Percentiles rank a stretch among this genome's conserved stretches.
These are phyloP conservation scores for Tulasnella sp. DNA, from an alignment of 768 basidiomycete species.

Conservation along the genomic window DNA sequence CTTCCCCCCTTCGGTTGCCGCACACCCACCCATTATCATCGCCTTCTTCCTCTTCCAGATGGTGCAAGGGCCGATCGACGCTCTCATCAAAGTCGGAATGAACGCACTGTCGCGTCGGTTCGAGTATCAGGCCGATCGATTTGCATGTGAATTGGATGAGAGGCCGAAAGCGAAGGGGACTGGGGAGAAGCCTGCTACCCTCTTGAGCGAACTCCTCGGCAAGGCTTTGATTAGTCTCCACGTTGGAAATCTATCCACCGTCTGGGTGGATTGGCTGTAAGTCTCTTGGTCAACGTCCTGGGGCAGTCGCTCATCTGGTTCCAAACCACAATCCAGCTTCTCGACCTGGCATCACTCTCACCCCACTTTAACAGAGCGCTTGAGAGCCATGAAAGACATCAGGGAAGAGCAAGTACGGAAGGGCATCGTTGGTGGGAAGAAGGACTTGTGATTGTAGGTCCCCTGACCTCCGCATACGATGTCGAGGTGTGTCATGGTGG, in stretches of 20 bases:
- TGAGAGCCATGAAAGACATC: slow-evolving; percentile 57
- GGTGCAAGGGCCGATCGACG: slow-evolving; percentile 69
- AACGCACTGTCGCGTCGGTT: slow-evolving; percentile 76
- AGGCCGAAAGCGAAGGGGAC: slow-evolving; percentile 23
- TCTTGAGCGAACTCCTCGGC: slow-evolving; percentile 72
- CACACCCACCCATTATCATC: slow-evolving; percentile 63
- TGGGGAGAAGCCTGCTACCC: slow-evolving; percentile 31
- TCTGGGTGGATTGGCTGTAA: slow-evolving; percentile 89
- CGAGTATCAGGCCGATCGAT: slow-evolving; percentile 88
- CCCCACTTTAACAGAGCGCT: slow-evolving; percentile 82
- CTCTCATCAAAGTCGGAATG: slow-evolving; percentile 56
- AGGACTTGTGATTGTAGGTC: slow-evolving; percentile 3
- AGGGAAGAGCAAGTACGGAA: neutral
- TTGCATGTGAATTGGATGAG: slow-evolving; percentile 61
- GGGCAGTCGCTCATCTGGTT: neutral
- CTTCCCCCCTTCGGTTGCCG: slow-evolving; percentile 53
- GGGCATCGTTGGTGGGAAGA: neutral
- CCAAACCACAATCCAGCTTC: too few species aligned
- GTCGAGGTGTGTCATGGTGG: too few species aligned
- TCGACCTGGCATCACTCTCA: slow-evolving; percentile 95
- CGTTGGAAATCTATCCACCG: slow-evolving; percentile 82
- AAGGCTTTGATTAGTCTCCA: slow-evolving; percentile 76
- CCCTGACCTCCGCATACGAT: too few species aligned
- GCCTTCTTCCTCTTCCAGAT: slow-evolving; percentile 86
- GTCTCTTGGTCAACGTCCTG: slow-evolving; percentile 22